Evolutionary conservation across 345 rosid species (phyloP).

Genomic region (Pistacia vera): DNA sequence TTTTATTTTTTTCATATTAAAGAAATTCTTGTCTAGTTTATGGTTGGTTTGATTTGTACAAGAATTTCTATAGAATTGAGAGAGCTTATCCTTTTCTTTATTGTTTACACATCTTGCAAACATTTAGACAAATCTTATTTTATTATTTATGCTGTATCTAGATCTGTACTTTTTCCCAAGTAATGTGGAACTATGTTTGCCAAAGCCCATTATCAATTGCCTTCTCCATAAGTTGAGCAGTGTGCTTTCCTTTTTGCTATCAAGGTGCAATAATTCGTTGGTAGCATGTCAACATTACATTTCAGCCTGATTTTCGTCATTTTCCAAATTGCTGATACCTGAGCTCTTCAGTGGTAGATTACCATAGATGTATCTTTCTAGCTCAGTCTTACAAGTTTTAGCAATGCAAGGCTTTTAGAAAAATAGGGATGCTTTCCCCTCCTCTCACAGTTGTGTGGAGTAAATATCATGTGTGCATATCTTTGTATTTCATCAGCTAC

Average conservation of each 20-base stretch:
- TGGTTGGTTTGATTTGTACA: background rate
- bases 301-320: background rate
- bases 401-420: background rate
- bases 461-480: background rate
- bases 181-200: background rate
- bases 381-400: background rate
- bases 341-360: background rate
- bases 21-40: background rate
- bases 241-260: background rate
- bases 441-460: background rate
- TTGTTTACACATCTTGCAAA: no score
- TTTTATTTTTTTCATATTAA: no score
- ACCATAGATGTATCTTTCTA: background rate
- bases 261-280: background rate
- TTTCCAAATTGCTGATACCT: background rate
- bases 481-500: background rate
- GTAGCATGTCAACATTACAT: background rate
- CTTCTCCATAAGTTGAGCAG: background rate
- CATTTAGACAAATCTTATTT: no score
- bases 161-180: slow-evolving; percentile 2
- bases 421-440: background rate
- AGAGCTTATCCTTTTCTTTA: background rate
- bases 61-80: background rate
- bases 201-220: background rate
- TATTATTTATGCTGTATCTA: background rate